Evolutionary conservation across 805 yeast genomes (phyloP), one percentile per base, ranked within the genome.

Genomic region (Grigorovia yakushimaensis): DNA sequence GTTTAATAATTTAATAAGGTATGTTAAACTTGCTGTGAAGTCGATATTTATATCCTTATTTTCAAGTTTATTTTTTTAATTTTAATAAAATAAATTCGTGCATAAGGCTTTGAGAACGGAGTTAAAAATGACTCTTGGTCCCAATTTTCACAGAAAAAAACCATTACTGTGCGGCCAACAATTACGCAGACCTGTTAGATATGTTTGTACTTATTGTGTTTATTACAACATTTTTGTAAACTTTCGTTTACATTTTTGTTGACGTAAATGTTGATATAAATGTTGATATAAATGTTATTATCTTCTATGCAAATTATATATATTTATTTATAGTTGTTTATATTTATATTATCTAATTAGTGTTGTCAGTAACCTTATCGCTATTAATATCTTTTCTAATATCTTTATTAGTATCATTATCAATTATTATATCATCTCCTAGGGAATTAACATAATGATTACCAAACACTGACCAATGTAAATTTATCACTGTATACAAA

Each of bases 391-490:
- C 27, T 6, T 6, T 23, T 6, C 9, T 9, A 23, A 23, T 23
- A 9, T 23, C 27, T 6, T 23, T 23, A 30, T 30, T 5, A 30
- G 5, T 9, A 30, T 13, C n/a, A 33, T 13, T 15, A 11, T 33
- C 43, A 27, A 33, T 23, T 4, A 35, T 39, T 11, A 43, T 21
- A n/a, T 42, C 54, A 39, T 60, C 62, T 42, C 66, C 59, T 39
- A 70, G 45, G 13, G 60, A 55, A 23, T 74, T 78, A 41, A 69
- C 63, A 57, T 87, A 87, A 66, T 81, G 80, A 40, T 73, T 73
- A 30, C 86, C 88, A 65, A 87, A 86, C 11, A 87, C 95, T 48
- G 77, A 80, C 86, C 88, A 82, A 64, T 87, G 94, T 67, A 87
- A 82, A 49, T 79, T 81, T 43, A 78, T 78, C 49, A 87, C 73